Evolutionary conservation across 2,329 filamentous ascomycete genomes (phyloP).

Genomic region (Pseudogymnoascus sp.): DNA sequence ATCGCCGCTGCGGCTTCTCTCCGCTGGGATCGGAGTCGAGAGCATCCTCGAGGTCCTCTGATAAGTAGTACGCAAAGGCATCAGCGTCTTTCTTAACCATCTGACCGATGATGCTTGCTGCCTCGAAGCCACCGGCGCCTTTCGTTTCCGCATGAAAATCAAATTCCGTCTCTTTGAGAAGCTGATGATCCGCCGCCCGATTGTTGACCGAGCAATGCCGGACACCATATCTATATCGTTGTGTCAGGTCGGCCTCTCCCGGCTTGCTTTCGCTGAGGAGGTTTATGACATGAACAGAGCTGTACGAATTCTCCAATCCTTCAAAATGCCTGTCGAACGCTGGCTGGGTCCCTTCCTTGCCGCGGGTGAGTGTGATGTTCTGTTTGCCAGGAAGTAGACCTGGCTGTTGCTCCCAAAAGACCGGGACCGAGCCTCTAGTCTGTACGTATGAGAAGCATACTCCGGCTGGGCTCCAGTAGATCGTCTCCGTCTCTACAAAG

Average conservation of each 20-base stretch:
- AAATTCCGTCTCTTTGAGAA: conserved; percentile 77
- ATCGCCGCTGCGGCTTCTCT: conserved; percentile 32
- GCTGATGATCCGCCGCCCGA: conserved; percentile 53
- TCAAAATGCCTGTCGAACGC: conserved; percentile 95
- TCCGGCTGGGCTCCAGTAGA: conserved; percentile 71
- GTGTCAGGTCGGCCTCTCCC: conserved; percentile 75
- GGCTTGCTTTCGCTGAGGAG: conserved; percentile 84
- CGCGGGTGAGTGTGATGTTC: conserved; percentile 86
- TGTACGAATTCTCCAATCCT: conserved; percentile 76
- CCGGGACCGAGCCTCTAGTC: conserved; percentile 81
- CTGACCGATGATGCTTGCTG: conserved; percentile 72
- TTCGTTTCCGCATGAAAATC: conserved; percentile 95
- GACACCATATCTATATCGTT: conserved; percentile 71
- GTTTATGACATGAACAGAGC: conserved; percentile 86
- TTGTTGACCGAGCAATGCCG: conserved; percentile 62
- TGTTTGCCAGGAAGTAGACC: conserved; percentile 86
- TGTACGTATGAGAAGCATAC: conserved; percentile 90
- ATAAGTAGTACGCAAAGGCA: conserved; percentile 85
- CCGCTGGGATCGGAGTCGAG: conserved; percentile 24
- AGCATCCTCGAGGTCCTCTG: conserved; percentile 52
- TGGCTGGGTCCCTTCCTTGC: conserved; percentile 81
- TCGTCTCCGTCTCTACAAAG: conserved; percentile 95
- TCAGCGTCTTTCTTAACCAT: conserved; percentile 74
- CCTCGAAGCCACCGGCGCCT: conserved; percentile 78
- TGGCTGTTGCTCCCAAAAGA: conserved; percentile 94